Conservation (phyloP, 257 asterid species). For the Striga asiatica region DNA sequence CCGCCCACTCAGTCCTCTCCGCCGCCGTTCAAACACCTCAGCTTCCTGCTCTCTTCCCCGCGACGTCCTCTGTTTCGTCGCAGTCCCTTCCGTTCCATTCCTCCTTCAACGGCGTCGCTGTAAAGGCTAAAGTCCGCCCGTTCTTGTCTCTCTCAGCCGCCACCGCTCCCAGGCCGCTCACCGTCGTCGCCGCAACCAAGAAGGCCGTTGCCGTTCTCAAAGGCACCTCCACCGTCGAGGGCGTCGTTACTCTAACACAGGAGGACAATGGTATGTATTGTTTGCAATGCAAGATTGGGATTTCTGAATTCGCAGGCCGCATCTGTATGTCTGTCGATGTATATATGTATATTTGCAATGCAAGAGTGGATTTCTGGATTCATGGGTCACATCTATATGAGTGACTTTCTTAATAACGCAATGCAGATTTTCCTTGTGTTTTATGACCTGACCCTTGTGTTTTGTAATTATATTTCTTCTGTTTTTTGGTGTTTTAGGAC, state of each 20-base stretch:
- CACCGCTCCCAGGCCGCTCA: slow-evolving; percentile 44
- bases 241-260: slow-evolving; percentile 81
- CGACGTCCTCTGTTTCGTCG: slow-evolving; percentile 23
- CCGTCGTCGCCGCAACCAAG: slow-evolving; percentile 63
- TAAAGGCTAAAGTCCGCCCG: slow-evolving; percentile 41
- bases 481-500: slow-evolving; percentile 37
- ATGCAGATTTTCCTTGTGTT: neutral
- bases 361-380: neutral
- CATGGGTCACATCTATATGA: neutral
- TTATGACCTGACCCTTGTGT: slow-evolving; percentile 10
- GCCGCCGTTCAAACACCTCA: slow-evolving; percentile 26
- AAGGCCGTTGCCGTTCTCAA: slow-evolving; percentile 87
- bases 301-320: neutral
- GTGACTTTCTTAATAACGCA: too few species aligned
- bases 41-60: slow-evolving; percentile 29
- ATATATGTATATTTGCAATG: neutral
- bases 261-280: slow-evolving; percentile 50
- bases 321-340: too few species aligned
- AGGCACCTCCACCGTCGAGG: slow-evolving; percentile 79
- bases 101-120: slow-evolving; percentile 54
- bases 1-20: slow-evolving; percentile 49
- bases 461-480: slow-evolving; percentile 4
- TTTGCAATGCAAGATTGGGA: neutral
- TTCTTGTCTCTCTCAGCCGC: slow-evolving; percentile 31
- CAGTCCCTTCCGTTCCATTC: slow-evolving; percentile 30